Evolutionary conservation across 208 protist species (phyloP), one percentile per base, ranked within the genome.

Genomic region (Crithidia sp.): DNA sequence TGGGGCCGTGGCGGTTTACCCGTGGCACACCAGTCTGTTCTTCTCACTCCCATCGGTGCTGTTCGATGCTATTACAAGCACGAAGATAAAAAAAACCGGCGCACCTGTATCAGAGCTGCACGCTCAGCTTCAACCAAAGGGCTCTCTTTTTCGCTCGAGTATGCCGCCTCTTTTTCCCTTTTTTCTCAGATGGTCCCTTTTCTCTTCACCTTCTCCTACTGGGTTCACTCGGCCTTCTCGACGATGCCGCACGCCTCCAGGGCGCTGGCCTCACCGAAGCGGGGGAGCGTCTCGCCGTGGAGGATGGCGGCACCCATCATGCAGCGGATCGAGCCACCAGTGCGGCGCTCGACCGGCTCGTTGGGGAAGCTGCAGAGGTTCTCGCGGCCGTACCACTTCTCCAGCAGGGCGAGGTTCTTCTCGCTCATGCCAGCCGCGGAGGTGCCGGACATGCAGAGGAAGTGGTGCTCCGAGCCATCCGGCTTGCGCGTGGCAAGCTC

Each of bases 361-460:
- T 67, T 83, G 36, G 72, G 71, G 69, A 93, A 92, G 65, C 73
- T 67, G 62, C 84, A 81, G 17, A 95, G 79, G 67, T 88, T 88
- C 17, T 88, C 82, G n/a, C 13, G 44, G 40, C 87, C 88, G 73
- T 95, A 95, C 83, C 85, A 91, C 47, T 83, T 71, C 52, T 84
- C 77, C 13, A 95, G 65, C 36, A 68, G 43, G 12, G 55, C 39
- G n/a, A 58, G 45, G 61, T 88, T 87, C 76, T 81, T 76, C 40
- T 66, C 45, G 5, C 66, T 65, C 65, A 93, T 55, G 8, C 77
- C n/a, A 17, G 80, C 73, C 13, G 79, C 50, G 39, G 88, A 89
- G 4, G 79, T 82, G 50, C 84, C 74, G n/a, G 91, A 95, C 41
- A 95, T 88, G 69, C 79, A 91, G 37, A 95, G 73, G 17, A 95